Evolutionary conservation across 176 grass and related monocot genomes (phyloP), one percentile per base, ranked within the genome.

Genomic region (Oryza glaberrima): DNA sequence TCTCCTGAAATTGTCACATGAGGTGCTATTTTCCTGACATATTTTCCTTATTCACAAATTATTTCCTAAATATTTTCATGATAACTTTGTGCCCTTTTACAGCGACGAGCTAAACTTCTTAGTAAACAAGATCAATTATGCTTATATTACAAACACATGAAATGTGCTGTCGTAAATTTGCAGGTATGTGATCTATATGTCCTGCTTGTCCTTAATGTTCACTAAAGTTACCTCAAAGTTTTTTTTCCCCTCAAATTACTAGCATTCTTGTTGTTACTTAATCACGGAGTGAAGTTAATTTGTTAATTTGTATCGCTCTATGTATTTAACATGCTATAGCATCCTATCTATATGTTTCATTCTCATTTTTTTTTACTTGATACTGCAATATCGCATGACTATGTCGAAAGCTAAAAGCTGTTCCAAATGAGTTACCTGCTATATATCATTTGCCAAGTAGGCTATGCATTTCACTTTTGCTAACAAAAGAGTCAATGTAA

Each of bases 31-130:
- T 70, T 70, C 35, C 8, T 41, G 17, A 10, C 68, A 41, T 14
- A 51, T 51, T 51, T 51, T 16, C 48, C 22, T 67, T 48, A 52
- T 52, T 66, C 25, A 67, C 66, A 61, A 26, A 25, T 26, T 30
- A 67, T 69, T 69, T 36, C 30, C 30, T 0, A 16, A 38, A 16
- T 67, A 34, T 49, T 80, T 67, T 79, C 64, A 79, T 68, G 43
- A 19, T 20, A 80, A 68, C 32, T 48, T 49, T 79, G 22, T 79
- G 67, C 16, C 41, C 26, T 34, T 35, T 44, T 80, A 49, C 65
- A 82, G 80, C 67, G 68, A 81, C 71, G 80, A 82, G 34, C 49
- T 56, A 61, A 61, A 72, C 68, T 82, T 72, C 23, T 82, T 34
- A 9, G 23, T 60, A 52, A 38, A 35, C 22, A 7, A 70, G n/a